Evolutionary conservation across 345 rosid genomes (phyloP), one percentile per base, ranked within the genome.

Genomic region (Stellera chamaejasme): DNA sequence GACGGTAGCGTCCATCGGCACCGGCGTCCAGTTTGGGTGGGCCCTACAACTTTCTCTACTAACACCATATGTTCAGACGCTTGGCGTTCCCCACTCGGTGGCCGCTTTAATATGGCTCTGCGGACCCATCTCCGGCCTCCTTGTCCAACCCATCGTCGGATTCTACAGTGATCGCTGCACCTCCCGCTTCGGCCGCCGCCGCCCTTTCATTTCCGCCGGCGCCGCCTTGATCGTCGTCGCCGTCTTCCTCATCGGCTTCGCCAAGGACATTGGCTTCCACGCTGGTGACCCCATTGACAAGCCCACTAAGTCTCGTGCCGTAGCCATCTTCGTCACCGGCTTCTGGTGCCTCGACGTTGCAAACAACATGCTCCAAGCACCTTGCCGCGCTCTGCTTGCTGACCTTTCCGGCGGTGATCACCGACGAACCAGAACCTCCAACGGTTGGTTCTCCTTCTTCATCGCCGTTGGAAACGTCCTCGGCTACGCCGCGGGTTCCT

Each of bases 1-100:
- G 41, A 32, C 70, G 47, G 93, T 92, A 11, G 71, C 98, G 3
- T 72, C 98, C 2, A 79, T 92, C 2, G 98, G 90, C 0, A 90
- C 93, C 10, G 98, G 98, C 4, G 57, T 92, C 43, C 95, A 92
- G 62, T 92, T 92, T 64, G 96, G 98, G 0, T 92, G 98, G 98
- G 96, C 98, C 3, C 62, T 92, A 1, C 98, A 92, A 60, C 82
- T 92, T 10, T 92, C 96, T 14, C 71, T 92, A 0, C 52, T 92
- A 27, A 92, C 98, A 12, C 98, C 96, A 0, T 92, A 92, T 56
- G 90, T 86, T 3, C 98, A 92, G 55, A 79, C 77, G 26, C 75
- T 92, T 0, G 98, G 98, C 2, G 78, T 92, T 47, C 87, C 93
- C 10, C 98, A 92, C 74, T 72, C 69, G 25, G 83, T 92, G 95